Evolutionary conservation across 768 basidiomycete genomes (phyloP), one percentile per base, ranked within the genome.

Genomic region (Holtermanniella nyarrowii): DNA sequence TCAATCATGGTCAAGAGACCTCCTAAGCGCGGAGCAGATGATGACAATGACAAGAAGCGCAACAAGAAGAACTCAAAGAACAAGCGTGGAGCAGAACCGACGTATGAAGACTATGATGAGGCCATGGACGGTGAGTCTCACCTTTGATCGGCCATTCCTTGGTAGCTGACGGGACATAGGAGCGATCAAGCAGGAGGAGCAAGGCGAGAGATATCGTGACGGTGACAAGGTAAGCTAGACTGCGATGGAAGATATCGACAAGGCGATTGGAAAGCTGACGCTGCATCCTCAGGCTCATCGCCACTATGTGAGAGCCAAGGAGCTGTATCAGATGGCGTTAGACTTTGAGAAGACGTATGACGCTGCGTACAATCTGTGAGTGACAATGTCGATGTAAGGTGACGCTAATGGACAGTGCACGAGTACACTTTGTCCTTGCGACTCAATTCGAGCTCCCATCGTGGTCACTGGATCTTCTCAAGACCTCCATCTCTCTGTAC

Each of bases 71-170:
- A 58, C 12, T 54, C 44, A n/a, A 12, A 41, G 3, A 65, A 61
- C 42, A 55, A 54, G 22, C 23, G 25, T 0, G 62, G 62, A 11
- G 66, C 64, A 20, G 65, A 63, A 42, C 49, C 54, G 23, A 66
- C 65, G 2, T 70, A 69, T 48, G 68, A 72, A 21, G 67, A 65
- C 10, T 72, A 70, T 46, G 70, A 72, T 39, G 70, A 72, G 21
- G 65, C 66, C 20, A 47, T 72, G 44, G 70, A 72, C 48, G 68
- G 67, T 65, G 42, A 41, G 66, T 53, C 25, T 1, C 3, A 16
- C n/a, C n/a, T n/a, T n/a, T n/a, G n/a, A n/a, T n/a, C n/a, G n/a
- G n/a, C n/a, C n/a, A n/a, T n/a, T n/a, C n/a, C n/a, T n/a, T n/a
- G 52, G 16, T 5, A 14, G 46, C n/a, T 41, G 24, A 57, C 16